phyloP scores from a whole-genome alignment of 768 basidiomycete species.

The Suillus decipiens region DNA sequence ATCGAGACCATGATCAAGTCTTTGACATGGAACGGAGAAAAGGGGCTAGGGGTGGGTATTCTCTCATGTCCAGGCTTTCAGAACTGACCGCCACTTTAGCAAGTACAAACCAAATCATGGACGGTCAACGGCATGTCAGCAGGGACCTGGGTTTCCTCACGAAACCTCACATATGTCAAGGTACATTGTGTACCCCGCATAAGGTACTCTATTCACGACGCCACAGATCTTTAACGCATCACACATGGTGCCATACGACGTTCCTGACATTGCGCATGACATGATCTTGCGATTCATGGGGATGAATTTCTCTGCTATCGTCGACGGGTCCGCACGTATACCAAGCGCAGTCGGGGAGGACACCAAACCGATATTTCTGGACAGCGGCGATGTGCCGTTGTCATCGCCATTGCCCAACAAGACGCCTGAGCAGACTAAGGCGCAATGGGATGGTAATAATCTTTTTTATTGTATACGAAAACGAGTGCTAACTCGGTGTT shows the following conservation, averaged over 20 bases:
- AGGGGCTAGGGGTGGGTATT: slow-evolving; percentile 75
- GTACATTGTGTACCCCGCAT: slow-evolving; percentile 36
- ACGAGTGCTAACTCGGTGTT: slow-evolving; percentile 9
- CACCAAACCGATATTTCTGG: slow-evolving; percentile 63
- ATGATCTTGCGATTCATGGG: slow-evolving; percentile 99
- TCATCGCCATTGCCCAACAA: slow-evolving; percentile 45
- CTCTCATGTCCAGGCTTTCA: slow-evolving; percentile 1
- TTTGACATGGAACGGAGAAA: slow-evolving; percentile 84
- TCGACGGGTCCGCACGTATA: slow-evolving; percentile 78
- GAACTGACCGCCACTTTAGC: slow-evolving; percentile 37
- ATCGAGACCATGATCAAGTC: slow-evolving; percentile 82
- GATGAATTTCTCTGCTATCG: slow-evolving; percentile 79
- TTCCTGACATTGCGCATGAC: slow-evolving; percentile 87
- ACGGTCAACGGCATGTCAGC: slow-evolving; percentile 72
- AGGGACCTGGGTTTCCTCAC: slow-evolving; percentile 87
- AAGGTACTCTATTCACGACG: slow-evolving; percentile 6
- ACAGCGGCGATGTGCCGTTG: slow-evolving; percentile 41
- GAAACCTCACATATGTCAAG: slow-evolving; percentile 93
- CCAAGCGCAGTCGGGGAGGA: slow-evolving; percentile 78
- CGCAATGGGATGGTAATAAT: slow-evolving; percentile 84
- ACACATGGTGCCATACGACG: slow-evolving; percentile 93
- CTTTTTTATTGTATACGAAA: slow-evolving; percentile 5
- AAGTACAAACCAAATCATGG: slow-evolving; percentile 72
- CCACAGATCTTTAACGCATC: slow-evolving; percentile 88
- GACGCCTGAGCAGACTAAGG: slow-evolving; percentile 75